Conservation (phyloP, 1,284 basidiomycete species). For the Rhodotorula sp. region DNA sequence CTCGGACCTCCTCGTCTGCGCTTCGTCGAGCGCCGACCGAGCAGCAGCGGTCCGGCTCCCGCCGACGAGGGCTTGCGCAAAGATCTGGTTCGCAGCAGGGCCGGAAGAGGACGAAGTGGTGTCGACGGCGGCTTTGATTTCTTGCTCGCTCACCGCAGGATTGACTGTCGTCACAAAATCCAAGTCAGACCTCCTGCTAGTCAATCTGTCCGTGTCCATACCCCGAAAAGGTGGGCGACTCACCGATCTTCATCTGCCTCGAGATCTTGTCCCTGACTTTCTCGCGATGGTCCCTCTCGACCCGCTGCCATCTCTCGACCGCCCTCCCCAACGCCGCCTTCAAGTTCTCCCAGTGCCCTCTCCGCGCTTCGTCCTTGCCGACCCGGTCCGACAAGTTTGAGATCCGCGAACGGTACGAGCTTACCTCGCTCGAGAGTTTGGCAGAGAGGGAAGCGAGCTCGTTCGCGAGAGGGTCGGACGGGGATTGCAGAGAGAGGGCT, state of each 20-base stretch:
- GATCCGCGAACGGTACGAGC: constrained; percentile 1
- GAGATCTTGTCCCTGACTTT: constrained; percentile 24
- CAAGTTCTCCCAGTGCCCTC: constrained; percentile 28
- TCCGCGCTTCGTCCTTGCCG: constrained; percentile 23
- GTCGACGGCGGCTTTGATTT: constrained; percentile 26
- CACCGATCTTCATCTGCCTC: constrained; percentile 32
- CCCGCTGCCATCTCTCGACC: constrained; percentile 17
- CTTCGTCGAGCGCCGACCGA: constrained; percentile 20
- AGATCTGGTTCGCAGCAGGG: constrained; percentile 10
- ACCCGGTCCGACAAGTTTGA: constrained; percentile 8
- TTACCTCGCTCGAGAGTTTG: background rate
- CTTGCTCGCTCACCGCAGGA: constrained; percentile 21
- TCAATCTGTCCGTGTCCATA: background rate
- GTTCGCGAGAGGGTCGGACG: constrained; percentile 2
- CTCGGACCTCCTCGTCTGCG: constrained; percentile 3
- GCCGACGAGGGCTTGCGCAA: constrained; percentile 19
- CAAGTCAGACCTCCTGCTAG: background rate
- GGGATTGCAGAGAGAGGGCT: constrained; percentile 4
- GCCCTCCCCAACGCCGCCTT: constrained; percentile 16
- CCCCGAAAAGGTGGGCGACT: background rate
- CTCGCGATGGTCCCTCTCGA: constrained; percentile 25
- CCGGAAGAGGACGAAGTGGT: background rate
- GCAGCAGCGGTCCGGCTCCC: constrained; percentile 7
- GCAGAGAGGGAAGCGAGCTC: constrained; percentile 10
- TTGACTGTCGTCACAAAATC: constrained; percentile 8